Conservation (phyloP, 192 early-diverging fungal genomes). For the Piromyces finnis region DNA sequence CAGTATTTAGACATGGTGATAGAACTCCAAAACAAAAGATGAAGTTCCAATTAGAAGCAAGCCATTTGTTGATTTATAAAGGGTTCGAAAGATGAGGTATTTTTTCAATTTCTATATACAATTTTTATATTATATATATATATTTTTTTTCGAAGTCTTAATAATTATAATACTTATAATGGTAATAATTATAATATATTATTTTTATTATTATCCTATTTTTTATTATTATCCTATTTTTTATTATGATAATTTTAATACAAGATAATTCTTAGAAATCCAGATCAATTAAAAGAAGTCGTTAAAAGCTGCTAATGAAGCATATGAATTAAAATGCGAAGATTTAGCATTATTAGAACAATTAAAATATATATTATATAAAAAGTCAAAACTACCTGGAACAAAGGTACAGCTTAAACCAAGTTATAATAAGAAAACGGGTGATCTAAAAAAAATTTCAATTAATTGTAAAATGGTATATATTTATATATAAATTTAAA, state of each 20-base stretch:
- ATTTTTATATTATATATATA: no score
- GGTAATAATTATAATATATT: no score
- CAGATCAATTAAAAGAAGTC: constrained; percentile 46
- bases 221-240: no score
- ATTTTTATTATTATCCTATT: no score
- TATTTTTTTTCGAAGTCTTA: no score
- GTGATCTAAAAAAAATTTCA: constrained; percentile 50
- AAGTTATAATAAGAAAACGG: constrained; percentile 18
- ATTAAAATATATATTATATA: constrained; percentile 54
- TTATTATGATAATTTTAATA: constrained; percentile 9
- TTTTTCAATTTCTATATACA: no score
- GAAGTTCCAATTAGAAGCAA: constrained; percentile 60
- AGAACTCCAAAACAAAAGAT: constrained; percentile 95
- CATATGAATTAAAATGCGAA: constrained; percentile 27
- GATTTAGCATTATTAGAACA: constrained; percentile 39
- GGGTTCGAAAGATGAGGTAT: not conserved
- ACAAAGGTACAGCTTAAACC: constrained; percentile 90
- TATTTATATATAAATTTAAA: no score
- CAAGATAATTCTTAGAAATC: constrained; percentile 66
- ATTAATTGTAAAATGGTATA: constrained; percentile 77
- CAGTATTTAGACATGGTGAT: constrained; percentile 86
- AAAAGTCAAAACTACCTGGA: constrained; percentile 62
- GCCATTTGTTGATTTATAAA: constrained; percentile 23
- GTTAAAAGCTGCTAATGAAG: constrained; percentile 35
- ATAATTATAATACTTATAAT: no score